phyloP scores from a whole-genome alignment of 176 grass and related monocot genomes.

The Musa beccarii region DNA sequence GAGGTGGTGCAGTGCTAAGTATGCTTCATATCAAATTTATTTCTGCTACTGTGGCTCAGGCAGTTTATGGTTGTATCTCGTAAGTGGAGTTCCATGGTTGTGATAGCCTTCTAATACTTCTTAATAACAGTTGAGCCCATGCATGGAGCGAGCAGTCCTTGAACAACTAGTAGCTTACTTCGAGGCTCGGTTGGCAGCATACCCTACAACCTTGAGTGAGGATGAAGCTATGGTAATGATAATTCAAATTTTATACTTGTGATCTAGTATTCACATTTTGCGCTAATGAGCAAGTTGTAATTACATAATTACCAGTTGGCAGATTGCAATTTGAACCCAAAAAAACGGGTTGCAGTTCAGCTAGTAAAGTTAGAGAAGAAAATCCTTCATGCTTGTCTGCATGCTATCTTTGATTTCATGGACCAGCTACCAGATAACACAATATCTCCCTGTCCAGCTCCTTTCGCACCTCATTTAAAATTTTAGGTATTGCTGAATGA shows the following conservation, averaged over 20 bases:
- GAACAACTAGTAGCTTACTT: constrained; percentile 90
- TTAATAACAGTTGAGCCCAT: constrained; percentile 63
- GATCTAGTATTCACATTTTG: constrained; percentile 13
- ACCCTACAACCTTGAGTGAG: constrained; percentile 69
- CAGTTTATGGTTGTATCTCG: not conserved
- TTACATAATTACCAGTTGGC: constrained; percentile 41
- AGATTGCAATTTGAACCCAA: constrained; percentile 72
- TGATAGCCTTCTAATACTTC: not conserved
- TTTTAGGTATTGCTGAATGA: constrained; percentile 33
- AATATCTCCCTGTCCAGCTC: constrained; percentile 79
- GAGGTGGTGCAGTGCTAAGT: not conserved
- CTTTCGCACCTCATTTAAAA: constrained; percentile 73
- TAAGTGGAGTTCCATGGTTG: not conserved
- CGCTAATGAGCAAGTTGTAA: constrained; percentile 11
- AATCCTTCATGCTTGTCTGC: constrained; percentile 83
- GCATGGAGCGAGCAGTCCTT: constrained; percentile 85
- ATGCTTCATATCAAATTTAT: not conserved
- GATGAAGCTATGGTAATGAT: constrained; percentile 81
- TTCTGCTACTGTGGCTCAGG: not conserved
- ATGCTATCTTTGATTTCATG: constrained; percentile 60
- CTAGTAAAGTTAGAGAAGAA: constrained; percentile 91
- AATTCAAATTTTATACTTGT: constrained; percentile 7
- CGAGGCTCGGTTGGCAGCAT: constrained; percentile 70
- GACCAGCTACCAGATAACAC: constrained; percentile 69
- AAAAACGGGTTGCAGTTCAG: constrained; percentile 76